phyloP scores from a whole-genome alignment of 371 early-diverging fungal species.

The Mucor irregularis region DNA sequence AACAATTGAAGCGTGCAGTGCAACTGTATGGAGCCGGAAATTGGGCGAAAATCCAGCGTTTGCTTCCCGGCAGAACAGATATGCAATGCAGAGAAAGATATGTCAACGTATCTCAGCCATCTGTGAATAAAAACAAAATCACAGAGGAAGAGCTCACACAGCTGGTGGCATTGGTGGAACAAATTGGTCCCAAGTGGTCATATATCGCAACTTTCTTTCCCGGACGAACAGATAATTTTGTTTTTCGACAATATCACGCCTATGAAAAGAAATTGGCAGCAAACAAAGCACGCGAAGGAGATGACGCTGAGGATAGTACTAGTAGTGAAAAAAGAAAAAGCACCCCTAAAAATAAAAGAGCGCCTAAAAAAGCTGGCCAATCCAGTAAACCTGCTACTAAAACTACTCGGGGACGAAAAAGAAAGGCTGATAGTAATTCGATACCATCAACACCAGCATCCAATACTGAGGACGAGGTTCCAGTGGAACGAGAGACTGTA shows the following conservation, averaged over 20 bases:
- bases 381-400: too few species aligned
- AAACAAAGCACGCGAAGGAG: neutral
- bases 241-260: slow-evolving; percentile 17
- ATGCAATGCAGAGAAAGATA: slow-evolving; percentile 89
- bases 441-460: too few species aligned
- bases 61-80: slow-evolving; percentile 80
- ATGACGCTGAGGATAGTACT: neutral
- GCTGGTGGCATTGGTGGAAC: slow-evolving; percentile 14
- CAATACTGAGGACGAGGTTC: too few species aligned
- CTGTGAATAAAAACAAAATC: slow-evolving; percentile 56
- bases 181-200: slow-evolving; percentile 39
- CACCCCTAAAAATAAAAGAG: neutral
- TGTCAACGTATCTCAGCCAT: slow-evolving; percentile 70
- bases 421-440: too few species aligned
- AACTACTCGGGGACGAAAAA: too few species aligned
- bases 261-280: neutral
- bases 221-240: slow-evolving; percentile 39
- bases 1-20: slow-evolving; percentile 64
- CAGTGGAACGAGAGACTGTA: too few species aligned
- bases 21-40: slow-evolving; percentile 67
- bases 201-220: slow-evolving; percentile 26
- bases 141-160: slow-evolving; percentile 40
- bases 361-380: too few species aligned
- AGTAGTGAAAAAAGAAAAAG: slow-evolving; percentile 1
- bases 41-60: slow-evolving; percentile 75